A percentile compares a stretch with the other conserved stretches of the same genome.
These are phyloP conservation scores for Alternaria ventricosa DNA, from an alignment of 2,329 filamentous ascomycete genomes.

Conservation along the genomic window DNA sequence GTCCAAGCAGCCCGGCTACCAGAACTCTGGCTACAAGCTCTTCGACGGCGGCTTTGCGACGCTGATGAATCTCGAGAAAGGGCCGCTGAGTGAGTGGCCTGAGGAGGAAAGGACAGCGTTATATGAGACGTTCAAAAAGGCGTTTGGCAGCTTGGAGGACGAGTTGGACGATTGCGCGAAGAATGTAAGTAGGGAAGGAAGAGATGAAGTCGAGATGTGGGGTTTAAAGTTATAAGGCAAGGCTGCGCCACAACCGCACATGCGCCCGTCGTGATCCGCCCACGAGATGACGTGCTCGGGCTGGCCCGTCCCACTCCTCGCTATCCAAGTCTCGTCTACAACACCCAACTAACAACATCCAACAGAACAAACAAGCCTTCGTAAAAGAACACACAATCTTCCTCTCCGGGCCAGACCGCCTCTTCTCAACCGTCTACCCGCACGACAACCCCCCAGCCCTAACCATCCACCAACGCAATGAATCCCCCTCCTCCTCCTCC, in stretches of 20 bases:
- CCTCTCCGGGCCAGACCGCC: conserved; percentile 12
- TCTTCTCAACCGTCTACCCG: conserved; percentile 9
- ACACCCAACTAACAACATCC: background rate
- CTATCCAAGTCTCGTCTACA: too few relatives aligned
- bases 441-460: background rate
- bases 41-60: conserved; percentile 14
- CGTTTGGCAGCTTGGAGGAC: conserved; percentile 16
- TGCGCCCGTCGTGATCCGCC: conserved; percentile 1
- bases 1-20: conserved; percentile 22
- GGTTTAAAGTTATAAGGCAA: background rate
- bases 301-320: background rate
- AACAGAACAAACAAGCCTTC: conserved; percentile 18
- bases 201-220: background rate
- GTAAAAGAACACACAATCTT: conserved; percentile 22
- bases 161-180: conserved; percentile 19
- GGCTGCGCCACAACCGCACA: conserved; percentile 1
- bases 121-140: conserved; percentile 8
- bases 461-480: conserved; percentile 9
- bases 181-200: conserved; percentile 15
- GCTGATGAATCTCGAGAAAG: conserved; percentile 7
- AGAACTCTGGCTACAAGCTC: conserved; percentile 21
- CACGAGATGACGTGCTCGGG: conserved; percentile 13
- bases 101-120: conserved; percentile 8
- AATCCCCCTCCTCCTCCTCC: background rate
- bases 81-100: conserved; percentile 14